Evolutionary conservation across 2,329 filamentous ascomycete species (phyloP).

Genomic region (Neoscytalidium dimidiatum): DNA sequence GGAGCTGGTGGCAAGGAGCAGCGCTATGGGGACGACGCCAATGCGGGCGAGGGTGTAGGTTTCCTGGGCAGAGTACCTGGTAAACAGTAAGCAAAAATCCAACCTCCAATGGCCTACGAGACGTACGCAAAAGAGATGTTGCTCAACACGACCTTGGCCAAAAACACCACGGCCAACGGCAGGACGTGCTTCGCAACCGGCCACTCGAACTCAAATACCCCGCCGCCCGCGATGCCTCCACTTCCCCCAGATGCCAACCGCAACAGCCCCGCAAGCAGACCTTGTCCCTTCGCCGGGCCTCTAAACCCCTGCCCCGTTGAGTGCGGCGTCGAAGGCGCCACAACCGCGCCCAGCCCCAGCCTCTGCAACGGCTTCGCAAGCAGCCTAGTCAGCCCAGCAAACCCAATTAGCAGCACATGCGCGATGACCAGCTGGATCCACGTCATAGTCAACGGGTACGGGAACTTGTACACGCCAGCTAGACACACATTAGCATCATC

Average conservation of each 20-base stretch:
- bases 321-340: constrained; percentile 45
- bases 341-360: constrained; percentile 46
- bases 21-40: constrained; percentile 51
- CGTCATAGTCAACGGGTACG: constrained; percentile 54
- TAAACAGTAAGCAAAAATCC: neutral
- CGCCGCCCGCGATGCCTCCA: constrained; percentile 55
- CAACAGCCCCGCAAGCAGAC: constrained; percentile 26
- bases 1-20: constrained; percentile 51
- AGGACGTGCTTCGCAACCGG: constrained; percentile 50
- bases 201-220: constrained; percentile 55
- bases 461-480: constrained; percentile 53
- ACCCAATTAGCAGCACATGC: constrained; percentile 50
- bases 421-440: constrained; percentile 54
- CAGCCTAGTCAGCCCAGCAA: constrained; percentile 51
- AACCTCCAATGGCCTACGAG: neutral
- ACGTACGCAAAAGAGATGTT: constrained; percentile 56
- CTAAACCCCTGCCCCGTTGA: constrained; percentile 33
- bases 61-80: constrained; percentile 52
- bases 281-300: constrained; percentile 15
- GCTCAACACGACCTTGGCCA: constrained; percentile 53
- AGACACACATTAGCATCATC: constrained; percentile 21
- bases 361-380: constrained; percentile 44
- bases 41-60: constrained; percentile 57
- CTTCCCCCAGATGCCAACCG: constrained; percentile 43
- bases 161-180: constrained; percentile 52